Evolutionary conservation across 805 yeast genomes (phyloP), one percentile per base, ranked within the genome.

Genomic region (Sungouiozyma ichnusensis): DNA sequence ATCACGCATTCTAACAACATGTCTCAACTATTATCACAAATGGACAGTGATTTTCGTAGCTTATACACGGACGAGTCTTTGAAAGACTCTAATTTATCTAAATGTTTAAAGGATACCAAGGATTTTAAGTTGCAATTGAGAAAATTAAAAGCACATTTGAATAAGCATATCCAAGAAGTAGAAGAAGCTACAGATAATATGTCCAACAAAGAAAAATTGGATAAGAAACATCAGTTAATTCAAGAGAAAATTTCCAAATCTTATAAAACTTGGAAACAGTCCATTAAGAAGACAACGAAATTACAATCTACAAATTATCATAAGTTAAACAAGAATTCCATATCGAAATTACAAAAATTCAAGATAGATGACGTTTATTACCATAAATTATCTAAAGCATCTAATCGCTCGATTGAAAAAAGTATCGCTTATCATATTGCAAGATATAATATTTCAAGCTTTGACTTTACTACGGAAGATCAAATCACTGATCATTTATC

Each of bases 401-500:
- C 50, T 16, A 49, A 50, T 41, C 40, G 45, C 8, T 47, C 57
- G 31, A 59, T 73, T 16, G 63, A 69, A 29, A 54, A 56, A 15
- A 75, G 76, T 1, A 62, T 74, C 8, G 65, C 66, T 16, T 58
- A 66, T 43, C 78, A 74, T 49, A 53, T 74, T 16, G 54, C 69
- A 9, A 59, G 77, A n/a, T 66, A 65, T 42, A 75, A 73, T n/a
- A 66, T 71, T 41, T 60, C 68, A 11, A 60, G 58, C 3, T 55
- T 64, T 2, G 67, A 70, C 13, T 52, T 58, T 6, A 50, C 48
- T 2, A 40, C 50, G 46, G 52, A 54, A 39, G 46, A 46, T 2
- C 51, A 56, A 3, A 48, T 43, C 66, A 60, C 53, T 40, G 58
- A 41, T 38, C 57, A 46, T 43, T 53, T 61, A 40, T 56, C 55